Evolutionary conservation across 495 filamentous ascomycete genomes (phyloP), one percentile per base, ranked within the genome.

Genomic region (Penicillium desertorum): DNA sequence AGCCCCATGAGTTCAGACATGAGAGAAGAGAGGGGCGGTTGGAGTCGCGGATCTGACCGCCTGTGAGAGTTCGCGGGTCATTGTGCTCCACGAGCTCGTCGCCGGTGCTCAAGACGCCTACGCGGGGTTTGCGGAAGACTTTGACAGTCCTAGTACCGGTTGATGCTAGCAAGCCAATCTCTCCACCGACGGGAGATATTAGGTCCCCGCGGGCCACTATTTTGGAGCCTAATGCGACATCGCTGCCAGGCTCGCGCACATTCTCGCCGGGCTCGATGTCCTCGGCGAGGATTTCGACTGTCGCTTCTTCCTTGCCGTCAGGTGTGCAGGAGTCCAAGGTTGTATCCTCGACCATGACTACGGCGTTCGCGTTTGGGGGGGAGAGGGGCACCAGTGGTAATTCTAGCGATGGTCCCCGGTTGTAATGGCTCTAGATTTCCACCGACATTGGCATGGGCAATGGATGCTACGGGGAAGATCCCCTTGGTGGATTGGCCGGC

Each of bases 311-410:
- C 55, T 81, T 78, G 4, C 86, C 88, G 59, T 92, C 91, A 0
- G 89, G 85, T 1, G 90, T 95, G 64, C 80, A 81, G 4, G 80
- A 82, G 39, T 78, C 83, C 11, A 98, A 71, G 2, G 83, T 73
- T 0, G 94, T 98, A 64, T 98, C 94, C 74, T 98, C 94, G 3
- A 98, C 94, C 95, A 98, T 98, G 20, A 96, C 88, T 16, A 98
- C 93, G 3, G 92, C 86, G 39, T 88, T 96, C 12, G 94, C 91
- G 5, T 92, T 91, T 0, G 86, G 83, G 4, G 4, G 95, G 94
- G 2, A 98, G 76, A 12, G 94, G 93, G 5, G 95, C 94, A 0
- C 94, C 94, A 0, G 94, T 98, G 2, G 94, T 98, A 59, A 98
- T 96, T 29, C 94, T 76, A 9, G 95, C 85, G 36, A 97, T 86